These are phyloP conservation scores for Citrullus colocynthis DNA, from an alignment of 306 rosid species.

Conservation along the genomic window DNA sequence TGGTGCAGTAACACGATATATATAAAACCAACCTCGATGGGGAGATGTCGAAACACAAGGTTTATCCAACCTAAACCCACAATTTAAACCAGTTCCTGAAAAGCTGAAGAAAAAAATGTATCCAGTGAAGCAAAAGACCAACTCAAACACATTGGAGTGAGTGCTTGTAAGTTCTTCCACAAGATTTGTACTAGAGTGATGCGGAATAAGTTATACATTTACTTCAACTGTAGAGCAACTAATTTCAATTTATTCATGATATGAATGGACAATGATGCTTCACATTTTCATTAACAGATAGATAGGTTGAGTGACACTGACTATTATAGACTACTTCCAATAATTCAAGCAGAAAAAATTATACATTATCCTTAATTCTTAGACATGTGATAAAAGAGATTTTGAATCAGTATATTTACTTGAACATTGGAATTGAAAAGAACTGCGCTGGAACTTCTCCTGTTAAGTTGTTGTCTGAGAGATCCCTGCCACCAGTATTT, in stretches of 20 bases:
- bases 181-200: neutral
- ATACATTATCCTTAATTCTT: neutral
- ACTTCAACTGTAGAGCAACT: neutral
- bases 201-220: neutral
- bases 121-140: neutral
- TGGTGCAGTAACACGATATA: neutral
- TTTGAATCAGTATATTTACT: conserved; percentile 25
- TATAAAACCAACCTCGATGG: conserved; percentile 37
- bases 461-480: conserved; percentile 54
- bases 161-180: neutral
- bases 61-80: conserved; percentile 52
- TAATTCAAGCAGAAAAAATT: neutral
- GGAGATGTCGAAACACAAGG: conserved; percentile 62
- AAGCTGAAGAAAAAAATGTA: conserved; percentile 39
- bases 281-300: neutral
- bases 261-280: neutral
- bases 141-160: neutral
- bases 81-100: conserved; percentile 52
- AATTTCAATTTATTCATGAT: neutral
- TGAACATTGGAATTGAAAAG: conserved; percentile 46
- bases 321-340: neutral
- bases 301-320: neutral
- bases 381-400: neutral
- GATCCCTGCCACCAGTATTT: conserved; percentile 47
- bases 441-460: conserved; percentile 70